Conservation (phyloP, 2,329 filamentous ascomycete genomes). For the Alternaria novae-zelandiae region DNA sequence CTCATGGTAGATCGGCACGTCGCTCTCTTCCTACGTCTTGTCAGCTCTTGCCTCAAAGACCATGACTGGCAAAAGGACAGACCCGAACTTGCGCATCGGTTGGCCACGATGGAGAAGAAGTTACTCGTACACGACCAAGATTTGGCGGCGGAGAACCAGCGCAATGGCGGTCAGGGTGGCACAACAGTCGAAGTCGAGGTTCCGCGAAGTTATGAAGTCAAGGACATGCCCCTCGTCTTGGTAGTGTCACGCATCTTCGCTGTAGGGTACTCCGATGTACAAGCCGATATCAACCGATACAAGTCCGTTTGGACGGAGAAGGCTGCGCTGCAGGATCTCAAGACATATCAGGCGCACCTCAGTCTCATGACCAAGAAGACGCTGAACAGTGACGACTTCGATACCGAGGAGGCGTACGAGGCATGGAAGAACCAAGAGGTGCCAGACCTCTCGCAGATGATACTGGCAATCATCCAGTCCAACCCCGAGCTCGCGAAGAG, state of each 20-base stretch:
- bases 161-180: constrained; percentile 63
- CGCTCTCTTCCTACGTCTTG: constrained; percentile 88
- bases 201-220: constrained; percentile 88
- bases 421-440: constrained; percentile 90
- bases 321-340: constrained; percentile 87
- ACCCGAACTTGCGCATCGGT: constrained; percentile 79
- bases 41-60: constrained; percentile 79
- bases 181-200: constrained; percentile 80
- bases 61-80: constrained; percentile 85
- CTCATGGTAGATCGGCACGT: constrained; percentile 91
- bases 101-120: constrained; percentile 88
- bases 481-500: constrained; percentile 85
- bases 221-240: constrained; percentile 94
- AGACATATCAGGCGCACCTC: constrained; percentile 88
- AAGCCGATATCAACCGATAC: constrained; percentile 85
- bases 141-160: constrained; percentile 67
- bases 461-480: constrained; percentile 85
- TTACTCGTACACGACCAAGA: constrained; percentile 93
- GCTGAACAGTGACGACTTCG: constrained; percentile 84
- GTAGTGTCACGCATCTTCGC: constrained; percentile 87
- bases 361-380: constrained; percentile 80
- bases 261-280: constrained; percentile 77
- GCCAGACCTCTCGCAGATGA: constrained; percentile 88
- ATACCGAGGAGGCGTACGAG: constrained; percentile 84
- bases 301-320: constrained; percentile 87